Evolutionary conservation across 352 stramenopile species (phyloP).

Genomic region (Phytophthora megakarya): DNA sequence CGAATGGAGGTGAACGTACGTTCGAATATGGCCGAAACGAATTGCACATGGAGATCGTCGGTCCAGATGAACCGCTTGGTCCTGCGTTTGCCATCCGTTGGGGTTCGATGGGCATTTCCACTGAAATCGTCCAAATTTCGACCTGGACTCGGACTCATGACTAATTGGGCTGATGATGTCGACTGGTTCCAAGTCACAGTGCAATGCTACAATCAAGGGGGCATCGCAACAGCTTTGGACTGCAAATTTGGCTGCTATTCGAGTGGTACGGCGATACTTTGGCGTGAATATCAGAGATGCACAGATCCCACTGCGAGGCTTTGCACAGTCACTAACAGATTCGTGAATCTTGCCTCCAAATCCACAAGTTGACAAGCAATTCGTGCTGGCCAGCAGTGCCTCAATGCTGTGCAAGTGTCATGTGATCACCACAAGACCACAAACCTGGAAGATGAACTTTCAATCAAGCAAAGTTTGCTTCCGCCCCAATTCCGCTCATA

Average conservation of each 20-base stretch:
- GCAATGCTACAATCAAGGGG: slow-evolving; percentile 4
- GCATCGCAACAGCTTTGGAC: not conserved
- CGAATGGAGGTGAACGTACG: slow-evolving; percentile 3
- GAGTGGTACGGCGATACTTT: slow-evolving; percentile 8
- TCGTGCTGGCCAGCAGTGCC: slow-evolving; percentile 3
- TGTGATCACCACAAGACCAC: no score
- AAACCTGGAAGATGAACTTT: no score
- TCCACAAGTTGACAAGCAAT: slow-evolving; percentile 7
- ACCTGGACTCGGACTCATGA: slow-evolving; percentile 4
- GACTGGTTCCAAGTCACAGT: not conserved
- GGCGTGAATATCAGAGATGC: not conserved
- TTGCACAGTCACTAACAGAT: slow-evolving; percentile 1
- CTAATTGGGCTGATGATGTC: not conserved
- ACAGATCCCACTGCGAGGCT: slow-evolving; percentile 2
- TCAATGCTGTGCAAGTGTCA: not conserved
- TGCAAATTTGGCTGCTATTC: slow-evolving; percentile 1
- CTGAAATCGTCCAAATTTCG: not conserved
- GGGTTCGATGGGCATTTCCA: slow-evolving; percentile 2
- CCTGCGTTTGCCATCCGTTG: slow-evolving; percentile 19
- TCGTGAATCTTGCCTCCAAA: slow-evolving; percentile 12
- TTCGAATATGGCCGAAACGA: slow-evolving; percentile 33
- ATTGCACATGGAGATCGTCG: slow-evolving; percentile 27
- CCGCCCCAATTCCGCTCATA: no score
- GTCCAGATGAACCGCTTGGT: slow-evolving; percentile 22
- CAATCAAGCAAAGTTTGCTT: no score